Evolutionary conservation across 352 stramenopile genomes (phyloP).

Genomic region (Phytophthora idaei): DNA sequence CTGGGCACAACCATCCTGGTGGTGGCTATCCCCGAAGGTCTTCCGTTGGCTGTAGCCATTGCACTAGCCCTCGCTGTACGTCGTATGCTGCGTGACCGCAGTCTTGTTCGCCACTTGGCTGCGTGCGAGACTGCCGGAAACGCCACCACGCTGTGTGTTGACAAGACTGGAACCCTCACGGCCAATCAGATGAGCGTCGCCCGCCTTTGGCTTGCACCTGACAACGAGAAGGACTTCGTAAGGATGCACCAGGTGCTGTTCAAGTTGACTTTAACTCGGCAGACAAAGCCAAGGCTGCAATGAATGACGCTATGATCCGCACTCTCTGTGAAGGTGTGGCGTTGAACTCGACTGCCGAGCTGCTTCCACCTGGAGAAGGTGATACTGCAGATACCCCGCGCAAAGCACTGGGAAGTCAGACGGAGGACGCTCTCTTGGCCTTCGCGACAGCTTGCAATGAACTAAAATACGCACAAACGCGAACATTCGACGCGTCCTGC

Average conservation of each 20-base stretch:
- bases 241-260: neutral
- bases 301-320: conserved; percentile 20
- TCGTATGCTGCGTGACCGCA: conserved; percentile 97
- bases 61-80: conserved; percentile 90
- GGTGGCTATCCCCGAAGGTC: conserved; percentile 90
- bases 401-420: conserved; percentile 50
- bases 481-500: conserved; percentile 49
- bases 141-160: conserved; percentile 96
- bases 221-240: conserved; percentile 16
- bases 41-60: conserved; percentile 91
- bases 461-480: conserved; percentile 20
- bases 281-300: neutral
- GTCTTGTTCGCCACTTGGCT: conserved; percentile 95
- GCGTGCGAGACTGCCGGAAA: conserved; percentile 98
- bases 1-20: conserved; percentile 84
- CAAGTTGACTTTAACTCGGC: conserved; percentile 24
- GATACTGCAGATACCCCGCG: conserved; percentile 15
- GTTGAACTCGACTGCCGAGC: conserved; percentile 86
- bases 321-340: conserved; percentile 77
- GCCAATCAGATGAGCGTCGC: conserved; percentile 96
- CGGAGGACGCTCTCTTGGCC: conserved; percentile 53
- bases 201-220: conserved; percentile 58
- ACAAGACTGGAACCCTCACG: conserved; percentile 97
- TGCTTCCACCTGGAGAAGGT: conserved; percentile 43
- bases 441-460: conserved; percentile 32